Evolutionary conservation across 768 basidiomycete genomes (phyloP).

Genomic region (Agrocybe pediades): DNA sequence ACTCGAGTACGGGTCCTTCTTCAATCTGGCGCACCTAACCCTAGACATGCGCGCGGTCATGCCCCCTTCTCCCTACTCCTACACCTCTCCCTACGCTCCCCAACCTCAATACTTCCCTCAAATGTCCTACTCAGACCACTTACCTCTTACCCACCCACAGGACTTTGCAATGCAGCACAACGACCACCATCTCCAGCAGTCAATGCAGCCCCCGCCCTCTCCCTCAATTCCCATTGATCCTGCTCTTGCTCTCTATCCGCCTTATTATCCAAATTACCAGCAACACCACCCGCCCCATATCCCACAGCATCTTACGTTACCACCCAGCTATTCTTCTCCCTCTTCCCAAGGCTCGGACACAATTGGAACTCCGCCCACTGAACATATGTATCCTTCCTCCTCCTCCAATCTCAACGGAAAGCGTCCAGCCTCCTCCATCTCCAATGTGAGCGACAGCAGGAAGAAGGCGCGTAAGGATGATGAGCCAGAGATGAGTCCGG

Average conservation of each 20-base stretch:
- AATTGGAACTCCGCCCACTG: conserved; percentile 72
- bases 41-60: conserved; percentile 27
- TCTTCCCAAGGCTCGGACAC: conserved; percentile 81
- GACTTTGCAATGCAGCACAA: conserved; percentile 38
- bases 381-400: conserved; percentile 55
- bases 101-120: conserved; percentile 27
- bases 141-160: conserved; percentile 31
- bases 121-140: conserved; percentile 28
- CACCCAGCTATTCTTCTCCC: conserved; percentile 70
- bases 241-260: conserved; percentile 63
- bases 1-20: neutral
- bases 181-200: conserved; percentile 42
- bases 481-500: conserved; percentile 50
- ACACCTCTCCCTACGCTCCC: conserved; percentile 34
- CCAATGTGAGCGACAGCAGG: conserved; percentile 39
- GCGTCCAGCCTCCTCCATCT: conserved; percentile 56
- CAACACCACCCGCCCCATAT: conserved; percentile 46
- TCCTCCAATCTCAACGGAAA: conserved; percentile 62
- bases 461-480: conserved; percentile 70
- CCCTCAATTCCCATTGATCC: conserved; percentile 72
- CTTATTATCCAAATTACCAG: conserved; percentile 63
- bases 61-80: conserved; percentile 35
- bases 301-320: conserved; percentile 56
- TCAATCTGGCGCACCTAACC: neutral
- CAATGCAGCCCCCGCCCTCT: conserved; percentile 57